phyloP scores from a whole-genome alignment of 768 basidiomycete species.

The Tricholoma terreum region DNA sequence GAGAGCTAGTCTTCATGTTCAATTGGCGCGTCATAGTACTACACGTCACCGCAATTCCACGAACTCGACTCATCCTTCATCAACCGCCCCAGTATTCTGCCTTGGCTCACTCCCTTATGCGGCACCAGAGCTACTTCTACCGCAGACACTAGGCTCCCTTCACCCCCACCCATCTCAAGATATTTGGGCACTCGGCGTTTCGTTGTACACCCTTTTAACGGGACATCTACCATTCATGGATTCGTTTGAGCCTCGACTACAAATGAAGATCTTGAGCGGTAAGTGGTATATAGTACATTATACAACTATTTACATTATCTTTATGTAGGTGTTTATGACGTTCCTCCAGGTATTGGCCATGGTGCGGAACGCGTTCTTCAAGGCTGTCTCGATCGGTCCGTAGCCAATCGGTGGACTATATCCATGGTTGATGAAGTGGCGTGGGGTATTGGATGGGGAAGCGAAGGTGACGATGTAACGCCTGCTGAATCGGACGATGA shows the following conservation, averaged over 20 bases:
- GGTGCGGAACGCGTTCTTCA: conserved; percentile 66
- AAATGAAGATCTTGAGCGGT: conserved; percentile 90
- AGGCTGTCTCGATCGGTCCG: conserved; percentile 74
- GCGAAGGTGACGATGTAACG: conserved; percentile 45
- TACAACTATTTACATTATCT: background rate
- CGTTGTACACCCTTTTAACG: conserved; percentile 82
- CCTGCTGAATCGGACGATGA: conserved; percentile 29
- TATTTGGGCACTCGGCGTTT: conserved; percentile 92
- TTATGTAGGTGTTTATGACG: conserved; percentile 56
- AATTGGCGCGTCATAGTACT: conserved; percentile 30
- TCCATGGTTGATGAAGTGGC: conserved; percentile 75
- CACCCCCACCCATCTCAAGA: conserved; percentile 76
- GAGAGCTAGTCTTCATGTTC: conserved; percentile 24
- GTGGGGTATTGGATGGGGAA: conserved; percentile 75
- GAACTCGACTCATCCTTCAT: conserved; percentile 24
- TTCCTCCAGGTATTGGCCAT: conserved; percentile 53
- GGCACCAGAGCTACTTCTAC: conserved; percentile 80
- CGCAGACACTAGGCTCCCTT: conserved; percentile 41
- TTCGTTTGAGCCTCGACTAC: conserved; percentile 85
- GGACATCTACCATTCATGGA: conserved; percentile 88
- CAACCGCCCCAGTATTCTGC: conserved; percentile 39
- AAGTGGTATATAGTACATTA: conserved; percentile 17
- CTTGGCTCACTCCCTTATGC: conserved; percentile 91
- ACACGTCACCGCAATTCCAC: conserved; percentile 42
- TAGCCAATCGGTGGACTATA: conserved; percentile 72